phyloP scores from a whole-genome alignment of 345 rosid species.

The Aethionema arabicum region DNA sequence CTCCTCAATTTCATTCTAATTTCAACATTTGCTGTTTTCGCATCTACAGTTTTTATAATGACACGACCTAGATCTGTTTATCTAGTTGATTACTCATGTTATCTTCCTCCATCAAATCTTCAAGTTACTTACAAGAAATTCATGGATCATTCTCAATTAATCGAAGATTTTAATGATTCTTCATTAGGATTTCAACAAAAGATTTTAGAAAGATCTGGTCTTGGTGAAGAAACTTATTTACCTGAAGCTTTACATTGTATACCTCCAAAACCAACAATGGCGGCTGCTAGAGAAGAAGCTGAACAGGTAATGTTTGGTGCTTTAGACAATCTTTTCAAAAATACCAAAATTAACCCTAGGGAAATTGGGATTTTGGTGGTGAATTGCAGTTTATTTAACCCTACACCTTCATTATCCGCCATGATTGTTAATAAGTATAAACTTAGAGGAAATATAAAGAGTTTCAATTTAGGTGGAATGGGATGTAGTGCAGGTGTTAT shows the following conservation, averaged over 20 bases:
- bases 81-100: constrained; percentile 73
- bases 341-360: constrained; percentile 68
- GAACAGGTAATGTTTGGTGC: constrained; percentile 95
- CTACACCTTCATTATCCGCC: constrained; percentile 87
- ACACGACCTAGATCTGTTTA: constrained; percentile 79
- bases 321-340: constrained; percentile 64
- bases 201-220: constrained; percentile 80
- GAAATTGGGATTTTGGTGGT: constrained; percentile 85
- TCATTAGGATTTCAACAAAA: constrained; percentile 81
- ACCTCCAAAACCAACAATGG: constrained; percentile 84
- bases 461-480: constrained; percentile 84
- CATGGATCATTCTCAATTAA: constrained; percentile 74
- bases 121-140: constrained; percentile 55
- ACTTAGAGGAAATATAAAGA: constrained; percentile 68
- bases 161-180: constrained; percentile 75
- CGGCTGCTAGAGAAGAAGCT: constrained; percentile 82
- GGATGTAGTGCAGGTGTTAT: constrained; percentile 96
- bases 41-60: constrained; percentile 77
- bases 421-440: constrained; percentile 89
- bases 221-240: constrained; percentile 87
- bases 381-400: constrained; percentile 89
- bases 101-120: constrained; percentile 62
- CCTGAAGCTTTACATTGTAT: constrained; percentile 76
- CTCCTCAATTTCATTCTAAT: constrained; percentile 64
- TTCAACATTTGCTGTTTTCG: constrained; percentile 60